phyloP scores from a whole-genome alignment of 163 green algal genomes.

The Coccomyxa subellipsoidea region DNA sequence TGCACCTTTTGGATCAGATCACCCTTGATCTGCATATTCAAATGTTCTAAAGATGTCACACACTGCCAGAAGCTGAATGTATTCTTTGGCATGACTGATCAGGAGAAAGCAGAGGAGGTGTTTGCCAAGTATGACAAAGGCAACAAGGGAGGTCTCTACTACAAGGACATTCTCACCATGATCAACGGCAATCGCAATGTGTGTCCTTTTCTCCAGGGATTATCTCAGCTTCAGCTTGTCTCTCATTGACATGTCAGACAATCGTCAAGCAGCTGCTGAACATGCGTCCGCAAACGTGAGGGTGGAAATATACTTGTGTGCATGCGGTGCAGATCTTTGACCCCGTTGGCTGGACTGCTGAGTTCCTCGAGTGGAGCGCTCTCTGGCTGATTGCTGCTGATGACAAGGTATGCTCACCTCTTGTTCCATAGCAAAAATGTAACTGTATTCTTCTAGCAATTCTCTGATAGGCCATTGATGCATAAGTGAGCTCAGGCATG shows the following conservation, averaged over 20 bases:
- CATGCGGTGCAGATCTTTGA: slow-evolving; percentile 1
- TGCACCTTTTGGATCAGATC: no score
- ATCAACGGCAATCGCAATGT: slow-evolving; percentile 15
- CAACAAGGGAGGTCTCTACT: slow-evolving; percentile 48
- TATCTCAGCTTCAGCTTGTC: no score
- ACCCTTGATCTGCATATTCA: no score
- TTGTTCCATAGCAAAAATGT: background rate
- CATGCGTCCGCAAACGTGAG: background rate
- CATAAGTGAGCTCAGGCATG: background rate
- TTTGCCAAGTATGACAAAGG: slow-evolving; percentile 60
- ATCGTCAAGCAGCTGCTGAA: background rate
- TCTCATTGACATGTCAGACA: no score
- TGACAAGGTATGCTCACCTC: background rate
- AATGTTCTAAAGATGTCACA: no score
- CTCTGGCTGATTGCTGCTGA: background rate
- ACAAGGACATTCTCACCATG: slow-evolving; percentile 19
- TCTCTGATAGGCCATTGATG: background rate
- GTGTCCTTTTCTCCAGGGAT: background rate
- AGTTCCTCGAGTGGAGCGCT: slow-evolving; percentile 12
- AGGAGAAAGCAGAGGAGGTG: slow-evolving; percentile 64
- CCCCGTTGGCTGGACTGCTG: slow-evolving; percentile 5
- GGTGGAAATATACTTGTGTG: background rate
- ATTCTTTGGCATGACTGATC: background rate
- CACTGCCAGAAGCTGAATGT: no score
- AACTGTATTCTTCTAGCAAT: background rate